Percentiles rank a stretch among this genome's conserved stretches.
These are phyloP conservation scores for Panaeolus papilionaceus DNA, from an alignment of 768 basidiomycete species.

Conservation along the genomic window DNA sequence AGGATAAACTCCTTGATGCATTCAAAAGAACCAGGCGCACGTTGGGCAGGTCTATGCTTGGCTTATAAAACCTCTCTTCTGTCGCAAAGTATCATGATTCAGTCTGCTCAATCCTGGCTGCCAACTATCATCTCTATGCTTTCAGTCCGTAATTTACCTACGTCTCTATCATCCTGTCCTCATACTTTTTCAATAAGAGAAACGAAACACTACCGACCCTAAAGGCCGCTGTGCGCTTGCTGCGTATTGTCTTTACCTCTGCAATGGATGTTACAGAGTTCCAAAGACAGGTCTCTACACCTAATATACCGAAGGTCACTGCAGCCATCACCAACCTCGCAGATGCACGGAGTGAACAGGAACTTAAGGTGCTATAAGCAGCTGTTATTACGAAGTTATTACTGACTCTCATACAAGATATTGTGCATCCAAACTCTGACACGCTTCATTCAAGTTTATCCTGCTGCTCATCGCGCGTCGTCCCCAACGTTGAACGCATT, in stretches of 20 bases:
- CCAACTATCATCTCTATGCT: constrained; percentile 66
- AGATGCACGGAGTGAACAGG: constrained; percentile 55
- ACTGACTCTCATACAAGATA: constrained; percentile 39
- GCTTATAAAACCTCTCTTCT: constrained; percentile 68
- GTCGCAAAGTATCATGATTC: constrained; percentile 67
- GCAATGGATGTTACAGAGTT: constrained; percentile 75
- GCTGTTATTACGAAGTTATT: not conserved
- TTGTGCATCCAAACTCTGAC: constrained; percentile 54
- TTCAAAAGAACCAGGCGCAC: constrained; percentile 76
- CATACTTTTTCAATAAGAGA: constrained; percentile 56
- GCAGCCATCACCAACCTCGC: constrained; percentile 59
- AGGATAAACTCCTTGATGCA: constrained; percentile 77
- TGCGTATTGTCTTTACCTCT: constrained; percentile 64
- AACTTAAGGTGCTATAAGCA: constrained; percentile 55
- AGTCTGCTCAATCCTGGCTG: constrained; percentile 78
- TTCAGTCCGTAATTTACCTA: constrained; percentile 59
- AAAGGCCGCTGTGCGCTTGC: constrained; percentile 70
- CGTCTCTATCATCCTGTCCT: constrained; percentile 26
- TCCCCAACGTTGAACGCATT: constrained; percentile 58
- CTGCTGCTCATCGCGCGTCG: constrained; percentile 66
- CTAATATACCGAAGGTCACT: constrained; percentile 77
- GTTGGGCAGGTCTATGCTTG: constrained; percentile 83
- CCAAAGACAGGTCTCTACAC: constrained; percentile 77
- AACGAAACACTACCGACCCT: constrained; percentile 64
- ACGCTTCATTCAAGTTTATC: constrained; percentile 67